These are phyloP conservation scores for Lolium perenne DNA, from an alignment of 176 grass and related monocot genomes.

Conservation along the genomic window DNA sequence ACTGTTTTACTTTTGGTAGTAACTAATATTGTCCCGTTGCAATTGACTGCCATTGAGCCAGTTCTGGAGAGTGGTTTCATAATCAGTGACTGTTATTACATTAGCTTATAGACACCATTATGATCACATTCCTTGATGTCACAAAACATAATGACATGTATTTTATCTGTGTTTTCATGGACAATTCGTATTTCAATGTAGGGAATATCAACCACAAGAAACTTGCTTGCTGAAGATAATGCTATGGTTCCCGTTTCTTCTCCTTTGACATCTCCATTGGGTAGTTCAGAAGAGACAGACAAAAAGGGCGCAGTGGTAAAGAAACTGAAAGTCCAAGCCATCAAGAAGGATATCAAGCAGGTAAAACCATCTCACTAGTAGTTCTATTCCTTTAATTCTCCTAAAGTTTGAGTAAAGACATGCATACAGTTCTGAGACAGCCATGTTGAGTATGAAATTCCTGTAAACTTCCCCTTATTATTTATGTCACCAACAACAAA, in stretches of 20 bases:
- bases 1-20: not conserved
- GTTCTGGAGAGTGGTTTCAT: not conserved
- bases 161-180: constrained; percentile 38
- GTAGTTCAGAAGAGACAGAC: constrained; percentile 47
- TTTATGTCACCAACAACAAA: not conserved
- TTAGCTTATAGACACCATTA: not conserved
- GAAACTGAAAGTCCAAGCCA: constrained; percentile 68
- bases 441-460: not conserved
- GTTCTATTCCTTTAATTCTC: not conserved
- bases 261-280: constrained; percentile 65
- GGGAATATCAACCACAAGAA: constrained; percentile 78
- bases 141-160: not conserved
- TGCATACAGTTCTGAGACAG: not conserved
- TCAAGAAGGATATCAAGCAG: constrained; percentile 89
- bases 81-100: not conserved
- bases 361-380: constrained; percentile 40
- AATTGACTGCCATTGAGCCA: not conserved
- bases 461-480: not conserved
- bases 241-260: constrained; percentile 82
- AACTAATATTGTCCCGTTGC: not conserved
- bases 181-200: constrained; percentile 31
- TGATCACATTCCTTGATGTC: not conserved
- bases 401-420: not conserved
- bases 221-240: constrained; percentile 64
- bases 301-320: constrained; percentile 57